Base-by-base conservation (phyloP, 2,329 filamentous ascomycete genomes). In the Rhexocercosporidium sp. region DNA sequence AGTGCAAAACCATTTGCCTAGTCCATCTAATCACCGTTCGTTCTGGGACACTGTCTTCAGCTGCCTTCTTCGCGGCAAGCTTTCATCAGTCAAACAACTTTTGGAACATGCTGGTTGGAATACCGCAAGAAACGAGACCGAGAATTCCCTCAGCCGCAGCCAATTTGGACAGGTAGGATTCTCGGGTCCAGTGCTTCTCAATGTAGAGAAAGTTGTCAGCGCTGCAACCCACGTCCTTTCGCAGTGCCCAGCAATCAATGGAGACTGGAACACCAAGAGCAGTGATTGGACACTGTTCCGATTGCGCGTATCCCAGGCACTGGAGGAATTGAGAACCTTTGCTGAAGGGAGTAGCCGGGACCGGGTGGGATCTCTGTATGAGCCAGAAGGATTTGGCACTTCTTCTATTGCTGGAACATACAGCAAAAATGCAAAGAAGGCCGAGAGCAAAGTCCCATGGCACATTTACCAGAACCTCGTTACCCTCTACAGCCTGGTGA, bases 41-140 rank as follows among this genome's bases (percentile, higher is more conserved):
- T 98, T 93, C 79, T 98, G 95, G 95, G 92, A 94, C 75, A 89
- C 89, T 1, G 82, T 97, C n/a, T 92, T 90, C 73, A 87, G 88
- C 64, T 84, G 89, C 16, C 83, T 94, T 25, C 82, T 97, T 29
- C 91, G 94, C 56, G 95, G 94, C 49, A 90, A 91, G 66, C 86
- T 97, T 51, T 73, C 78, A 16, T 87, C 88, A 49, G 90, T 90
- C 1, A 83, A 90, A n/a, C 81, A 85, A 56, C 79, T 97, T 31
- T 83, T 98, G 57, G 86, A 84, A 66, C 86, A 88, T 62, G 93
- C 93, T 12, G 92, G 92, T 37, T 97, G 96, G 86, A 90, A 89
- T 70, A 82, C 92, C 68, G 92, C 94, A 29, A 87, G 87, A 62
- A 90, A 84, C 18, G 87, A 87, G 1, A 74, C 84, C 47, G 84